A percentile compares a stretch with the other conserved stretches of the same genome.
These are phyloP conservation scores for Nigrograna mackinnonii DNA, from an alignment of 2,329 filamentous ascomycete genomes.

Conservation along the genomic window DNA sequence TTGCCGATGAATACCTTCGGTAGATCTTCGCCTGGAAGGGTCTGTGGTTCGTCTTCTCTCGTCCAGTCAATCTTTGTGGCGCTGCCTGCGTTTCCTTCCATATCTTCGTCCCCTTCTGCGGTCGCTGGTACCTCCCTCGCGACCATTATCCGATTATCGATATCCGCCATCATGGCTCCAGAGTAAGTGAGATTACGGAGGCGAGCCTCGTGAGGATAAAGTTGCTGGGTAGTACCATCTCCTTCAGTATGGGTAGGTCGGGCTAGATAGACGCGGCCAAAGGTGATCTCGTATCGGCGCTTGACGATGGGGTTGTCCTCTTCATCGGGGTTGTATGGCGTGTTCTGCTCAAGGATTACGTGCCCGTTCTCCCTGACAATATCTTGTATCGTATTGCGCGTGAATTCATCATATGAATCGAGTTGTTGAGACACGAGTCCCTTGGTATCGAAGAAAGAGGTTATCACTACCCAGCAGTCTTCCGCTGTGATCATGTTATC, in stretches of 20 bases:
- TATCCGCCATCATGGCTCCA: slow-evolving; percentile 85
- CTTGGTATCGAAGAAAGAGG: slow-evolving; percentile 94
- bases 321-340: slow-evolving; percentile 74
- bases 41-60: slow-evolving; percentile 50
- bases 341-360: slow-evolving; percentile 91
- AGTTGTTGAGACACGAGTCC: slow-evolving; percentile 96
- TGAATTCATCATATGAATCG: slow-evolving; percentile 98
- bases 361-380: slow-evolving; percentile 90
- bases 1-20: slow-evolving; percentile 90
- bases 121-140: slow-evolving; percentile 76
- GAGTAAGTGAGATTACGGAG: slow-evolving; percentile 96
- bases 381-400: slow-evolving; percentile 90
- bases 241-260: slow-evolving; percentile 91
- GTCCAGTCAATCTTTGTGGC: slow-evolving; percentile 49
- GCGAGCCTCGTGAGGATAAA: slow-evolving; percentile 93
- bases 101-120: slow-evolving; percentile 66
- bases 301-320: slow-evolving; percentile 73
- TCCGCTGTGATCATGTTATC: slow-evolving; percentile 83
- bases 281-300: slow-evolving; percentile 92
- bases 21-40: slow-evolving; percentile 53
- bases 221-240: slow-evolving; percentile 81
- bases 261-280: slow-evolving; percentile 86
- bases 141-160: slow-evolving; percentile 81
- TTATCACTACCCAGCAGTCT: slow-evolving; percentile 98
- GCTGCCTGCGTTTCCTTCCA: slow-evolving; percentile 37